These are phyloP conservation scores for Diplodia intermedia DNA, from an alignment of 2,329 filamentous ascomycete genomes.

Conservation along the genomic window DNA sequence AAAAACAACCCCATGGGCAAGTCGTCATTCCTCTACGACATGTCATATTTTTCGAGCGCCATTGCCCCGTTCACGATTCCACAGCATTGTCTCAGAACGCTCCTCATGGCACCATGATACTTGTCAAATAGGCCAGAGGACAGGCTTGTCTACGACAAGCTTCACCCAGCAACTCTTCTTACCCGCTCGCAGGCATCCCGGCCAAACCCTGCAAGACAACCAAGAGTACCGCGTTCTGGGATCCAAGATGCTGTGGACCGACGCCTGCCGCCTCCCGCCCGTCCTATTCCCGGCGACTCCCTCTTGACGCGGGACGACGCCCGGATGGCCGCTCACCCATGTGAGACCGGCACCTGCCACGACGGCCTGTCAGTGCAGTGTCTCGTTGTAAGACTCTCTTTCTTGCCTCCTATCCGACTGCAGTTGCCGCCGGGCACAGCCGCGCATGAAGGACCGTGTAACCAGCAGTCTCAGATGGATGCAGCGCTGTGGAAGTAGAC, in stretches of 20 bases:
- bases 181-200: neutral
- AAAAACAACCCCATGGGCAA: neutral
- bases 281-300: slow-evolving; percentile 6
- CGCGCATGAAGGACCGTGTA: neutral
- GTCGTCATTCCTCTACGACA: neutral
- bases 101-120: neutral
- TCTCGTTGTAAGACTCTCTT: neutral
- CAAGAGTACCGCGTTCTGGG: slow-evolving; percentile 1
- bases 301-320: neutral
- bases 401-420: neutral
- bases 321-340: neutral
- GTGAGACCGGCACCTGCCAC: neutral
- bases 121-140: slow-evolving; percentile 2
- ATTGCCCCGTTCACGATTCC: neutral
- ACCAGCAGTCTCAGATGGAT: slow-evolving; percentile 19
- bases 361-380: neutral
- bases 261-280: neutral
- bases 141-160: slow-evolving; percentile 25
- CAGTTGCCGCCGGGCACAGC: slow-evolving; percentile 1
- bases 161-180: slow-evolving; percentile 18
- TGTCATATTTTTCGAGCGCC: neutral
- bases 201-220: neutral
- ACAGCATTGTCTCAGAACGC: neutral
- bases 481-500: neutral
- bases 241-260: neutral